These are phyloP conservation scores for Coemansia aciculifera DNA, from an alignment of 192 early-diverging fungal species.

Conservation along the genomic window DNA sequence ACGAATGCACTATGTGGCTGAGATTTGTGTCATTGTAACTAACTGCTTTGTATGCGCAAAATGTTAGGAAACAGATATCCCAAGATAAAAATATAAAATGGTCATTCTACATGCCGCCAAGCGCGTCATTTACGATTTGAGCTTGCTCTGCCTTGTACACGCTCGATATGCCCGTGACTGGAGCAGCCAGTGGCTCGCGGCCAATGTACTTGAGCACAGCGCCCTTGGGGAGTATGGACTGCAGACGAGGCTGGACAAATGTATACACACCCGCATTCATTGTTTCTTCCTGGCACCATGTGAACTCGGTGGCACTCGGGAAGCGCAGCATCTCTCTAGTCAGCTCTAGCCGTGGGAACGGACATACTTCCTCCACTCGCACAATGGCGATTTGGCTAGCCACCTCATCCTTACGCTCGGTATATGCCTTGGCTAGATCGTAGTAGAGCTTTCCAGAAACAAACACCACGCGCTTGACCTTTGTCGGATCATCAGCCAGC, in stretches of 20 bases:
- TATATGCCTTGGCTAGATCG: slow-evolving; percentile 80
- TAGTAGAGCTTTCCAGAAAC: slow-evolving; percentile 93
- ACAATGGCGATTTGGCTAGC: slow-evolving; percentile 75
- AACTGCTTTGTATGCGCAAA: neutral
- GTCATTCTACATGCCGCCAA: slow-evolving; percentile 22
- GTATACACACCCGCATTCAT: slow-evolving; percentile 89
- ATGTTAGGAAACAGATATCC: neutral
- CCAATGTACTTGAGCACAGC: slow-evolving; percentile 68
- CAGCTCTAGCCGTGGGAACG: slow-evolving; percentile 80
- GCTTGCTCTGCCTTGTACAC: slow-evolving; percentile 71
- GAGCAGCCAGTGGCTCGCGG: slow-evolving; percentile 69
- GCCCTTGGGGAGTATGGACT: slow-evolving; percentile 65
- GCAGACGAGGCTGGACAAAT: slow-evolving; percentile 84
- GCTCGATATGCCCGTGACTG: slow-evolving; percentile 74
- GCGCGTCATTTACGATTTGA: slow-evolving; percentile 57
- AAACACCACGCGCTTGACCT: slow-evolving; percentile 68
- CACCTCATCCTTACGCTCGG: slow-evolving; percentile 47
- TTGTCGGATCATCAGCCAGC: slow-evolving; percentile 39
- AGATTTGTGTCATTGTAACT: neutral
- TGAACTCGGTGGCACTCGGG: slow-evolving; percentile 63
- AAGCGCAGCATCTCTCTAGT: slow-evolving; percentile 64
- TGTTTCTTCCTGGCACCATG: slow-evolving; percentile 91
- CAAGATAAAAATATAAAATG: neutral
- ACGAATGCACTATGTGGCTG: neutral
- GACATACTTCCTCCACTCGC: slow-evolving; percentile 88